Evolutionary conservation across 2,329 filamentous ascomycete genomes (phyloP).

Genomic region (Colletotrichum sansevieriae): DNA sequence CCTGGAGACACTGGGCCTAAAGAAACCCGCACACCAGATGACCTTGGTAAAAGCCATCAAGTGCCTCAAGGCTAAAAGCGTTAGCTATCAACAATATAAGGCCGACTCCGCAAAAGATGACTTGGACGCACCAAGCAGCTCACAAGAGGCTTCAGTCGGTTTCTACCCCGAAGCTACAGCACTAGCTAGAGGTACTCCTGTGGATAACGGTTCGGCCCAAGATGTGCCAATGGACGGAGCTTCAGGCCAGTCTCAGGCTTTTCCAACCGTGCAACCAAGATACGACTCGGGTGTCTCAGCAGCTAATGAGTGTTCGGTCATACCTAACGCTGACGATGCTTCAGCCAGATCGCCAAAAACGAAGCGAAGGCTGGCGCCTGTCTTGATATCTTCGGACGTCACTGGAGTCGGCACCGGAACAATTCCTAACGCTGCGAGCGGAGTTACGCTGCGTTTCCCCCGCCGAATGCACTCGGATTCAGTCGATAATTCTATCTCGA

Average conservation of each 20-base stretch:
- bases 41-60: conserved; percentile 69
- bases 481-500: not conserved
- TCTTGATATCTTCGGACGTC: conserved; percentile 39
- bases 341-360: conserved; percentile 44
- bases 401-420: conserved; percentile 39
- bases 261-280: too few species aligned
- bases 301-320: not conserved
- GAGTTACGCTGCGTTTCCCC: conserved; percentile 19
- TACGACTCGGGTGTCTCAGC: too few species aligned
- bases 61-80: conserved; percentile 41
- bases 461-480: not conserved
- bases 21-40: conserved; percentile 67
- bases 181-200: not conserved
- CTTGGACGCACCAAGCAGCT: not conserved
- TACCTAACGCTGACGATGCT: not conserved
- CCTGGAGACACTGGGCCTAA: conserved; percentile 67
- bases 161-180: not conserved
- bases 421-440: conserved; percentile 29
- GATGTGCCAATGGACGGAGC: too few species aligned
- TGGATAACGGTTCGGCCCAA: not conserved
- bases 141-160: conserved; percentile 14
- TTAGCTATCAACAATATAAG: conserved; percentile 38
- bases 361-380: conserved; percentile 48
- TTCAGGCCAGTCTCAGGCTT: too few species aligned
- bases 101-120: not conserved